phyloP scores from a whole-genome alignment of 176 grass and related monocot species.

The Carex parvula region DNA sequence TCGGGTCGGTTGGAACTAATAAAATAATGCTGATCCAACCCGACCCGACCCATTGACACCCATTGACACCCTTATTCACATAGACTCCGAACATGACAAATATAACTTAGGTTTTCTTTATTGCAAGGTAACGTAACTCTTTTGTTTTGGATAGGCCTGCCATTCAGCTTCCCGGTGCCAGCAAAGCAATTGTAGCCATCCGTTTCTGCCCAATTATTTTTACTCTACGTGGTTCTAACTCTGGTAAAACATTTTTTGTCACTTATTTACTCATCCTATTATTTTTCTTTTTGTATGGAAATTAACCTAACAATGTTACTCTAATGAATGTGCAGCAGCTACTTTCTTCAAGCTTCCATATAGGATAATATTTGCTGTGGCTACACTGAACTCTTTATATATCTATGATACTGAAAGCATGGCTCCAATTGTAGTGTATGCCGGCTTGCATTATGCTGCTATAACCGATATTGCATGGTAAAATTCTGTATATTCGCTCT shows the following conservation, averaged over 20 bases:
- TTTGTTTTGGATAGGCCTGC: slow-evolving; percentile 56
- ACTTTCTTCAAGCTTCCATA: slow-evolving; percentile 92
- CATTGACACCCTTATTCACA: too few species aligned
- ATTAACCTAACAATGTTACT: not conserved
- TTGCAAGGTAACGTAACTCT: not conserved
- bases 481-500: not conserved
- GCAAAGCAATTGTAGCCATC: slow-evolving; percentile 83
- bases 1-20: too few species aligned
- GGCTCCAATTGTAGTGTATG: slow-evolving; percentile 66
- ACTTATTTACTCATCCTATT: not conserved
- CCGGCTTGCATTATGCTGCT: slow-evolving; percentile 96
- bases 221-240: slow-evolving; percentile 49
- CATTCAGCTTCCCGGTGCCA: slow-evolving; percentile 74
- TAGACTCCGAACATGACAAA: not conserved
- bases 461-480: slow-evolving; percentile 97
- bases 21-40: too few species aligned
- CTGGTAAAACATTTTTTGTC: slow-evolving; percentile 38
- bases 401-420: slow-evolving; percentile 91
- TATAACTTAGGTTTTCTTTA: slow-evolving; percentile 27
- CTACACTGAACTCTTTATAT: slow-evolving; percentile 84
- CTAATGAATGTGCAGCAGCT: slow-evolving; percentile 35
- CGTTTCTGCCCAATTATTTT: slow-evolving; percentile 87
- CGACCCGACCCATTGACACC: too few species aligned
- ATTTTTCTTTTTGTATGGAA: slow-evolving; percentile 12
- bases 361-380: slow-evolving; percentile 74